Evolutionary conservation across 331 rosid genomes (phyloP).

Genomic region (Acacia pycnantha): DNA sequence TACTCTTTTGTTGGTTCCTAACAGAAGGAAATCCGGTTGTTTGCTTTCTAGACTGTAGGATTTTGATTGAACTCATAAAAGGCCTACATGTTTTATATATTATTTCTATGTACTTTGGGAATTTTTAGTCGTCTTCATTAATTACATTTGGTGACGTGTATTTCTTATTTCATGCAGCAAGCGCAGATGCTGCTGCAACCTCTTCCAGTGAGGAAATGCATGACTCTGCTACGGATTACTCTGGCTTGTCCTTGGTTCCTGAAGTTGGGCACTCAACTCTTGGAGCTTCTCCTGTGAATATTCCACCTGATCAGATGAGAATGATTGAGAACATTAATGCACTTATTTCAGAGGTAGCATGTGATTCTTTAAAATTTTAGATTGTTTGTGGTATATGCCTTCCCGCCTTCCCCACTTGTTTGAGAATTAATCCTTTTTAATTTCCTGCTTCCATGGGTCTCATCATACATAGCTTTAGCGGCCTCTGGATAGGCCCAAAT

Average conservation of each 20-base stretch:
- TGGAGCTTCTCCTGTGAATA: constrained; percentile 55
- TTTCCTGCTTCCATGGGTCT: background rate
- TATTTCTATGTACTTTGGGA: background rate
- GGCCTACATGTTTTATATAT: constrained; percentile 5
- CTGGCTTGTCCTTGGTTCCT: constrained; percentile 37
- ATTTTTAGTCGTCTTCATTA: background rate
- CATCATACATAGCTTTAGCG: constrained; percentile 10
- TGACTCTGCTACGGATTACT: constrained; percentile 42
- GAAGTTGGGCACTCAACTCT: constrained; percentile 40
- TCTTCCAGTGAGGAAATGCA: constrained; percentile 40
- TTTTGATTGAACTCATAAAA: constrained; percentile 15
- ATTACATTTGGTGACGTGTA: constrained; percentile 17
- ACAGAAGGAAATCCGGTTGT: background rate
- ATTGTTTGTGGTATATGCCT: background rate
- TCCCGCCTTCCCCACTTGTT: background rate
- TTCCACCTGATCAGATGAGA: constrained; percentile 81
- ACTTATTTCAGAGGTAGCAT: constrained; percentile 79
- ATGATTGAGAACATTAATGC: constrained; percentile 76
- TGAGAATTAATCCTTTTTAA: constrained; percentile 14
- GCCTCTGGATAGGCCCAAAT: constrained; percentile 6
- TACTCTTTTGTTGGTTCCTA: no score
- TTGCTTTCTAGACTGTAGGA: constrained; percentile 18
- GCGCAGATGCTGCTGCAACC: constrained; percentile 40
- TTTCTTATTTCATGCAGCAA: constrained; percentile 43
- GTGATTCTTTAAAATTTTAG: constrained; percentile 7